Base-by-base conservation (phyloP, 768 basidiomycete genomes). In the Kwoniella dejecticola region DNA sequence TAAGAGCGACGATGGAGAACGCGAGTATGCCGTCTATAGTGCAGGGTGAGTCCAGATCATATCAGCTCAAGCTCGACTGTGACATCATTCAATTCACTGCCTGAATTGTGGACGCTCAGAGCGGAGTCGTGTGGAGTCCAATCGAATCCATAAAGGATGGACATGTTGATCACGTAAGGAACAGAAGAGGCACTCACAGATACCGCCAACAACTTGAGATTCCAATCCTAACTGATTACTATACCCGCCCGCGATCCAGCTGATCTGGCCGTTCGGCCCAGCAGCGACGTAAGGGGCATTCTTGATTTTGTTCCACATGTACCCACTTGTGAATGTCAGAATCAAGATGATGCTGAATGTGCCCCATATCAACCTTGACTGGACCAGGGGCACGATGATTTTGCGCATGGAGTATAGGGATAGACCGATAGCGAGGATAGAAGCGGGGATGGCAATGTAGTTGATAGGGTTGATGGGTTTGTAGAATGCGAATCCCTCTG, bases 301-400 rank as follows among this genome's bases (percentile, higher is more conserved):
- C 64, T 95, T 87, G 69, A 99, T 99, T 66, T 88, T 89, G 60
- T 89, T 89, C 81, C 95, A 99, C 96, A 99, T 99, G 82, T 86
- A 89, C 7, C 96, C 96, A 8, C 88, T 87, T 21, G 87, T 94
- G 88, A 97, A 95, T 69, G 91, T 80, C 29, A 88, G 79, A 19
- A 90, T 87, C 8, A 86, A 84, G 26, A 85, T 75, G 40, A 87
- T 57, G 27, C 87, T 84, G 40, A 82, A 83, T n/a, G 76, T 77
- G 23, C 81, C 70, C 79, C 79, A 80, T 23, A 80, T 24, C n/a
- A 73, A 36, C 24, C 69, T 58, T 36, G 73, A 75, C 58, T 77
- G 73, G 41, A 68, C 27, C 13, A 70, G n/a, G 38, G 72, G 74
- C n/a, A 76, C 48, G 45, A 78, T 60, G 65, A 71, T 74, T 19